These are phyloP conservation scores for Solanum habrochaites DNA, from an alignment of 257 asterid species.

Conservation along the genomic window DNA sequence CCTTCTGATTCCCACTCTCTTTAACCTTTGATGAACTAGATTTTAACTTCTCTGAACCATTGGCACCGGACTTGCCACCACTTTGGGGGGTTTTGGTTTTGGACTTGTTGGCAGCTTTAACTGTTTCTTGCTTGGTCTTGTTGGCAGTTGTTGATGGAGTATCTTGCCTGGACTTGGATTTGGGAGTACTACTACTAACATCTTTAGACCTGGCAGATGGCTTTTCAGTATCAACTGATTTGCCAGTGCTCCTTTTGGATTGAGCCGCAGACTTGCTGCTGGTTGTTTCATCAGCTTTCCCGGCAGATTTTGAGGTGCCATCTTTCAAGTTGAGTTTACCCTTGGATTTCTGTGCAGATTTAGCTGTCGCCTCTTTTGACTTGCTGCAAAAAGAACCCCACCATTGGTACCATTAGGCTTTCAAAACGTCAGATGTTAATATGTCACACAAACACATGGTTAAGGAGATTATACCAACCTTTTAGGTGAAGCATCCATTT, in stretches of 20 bases:
- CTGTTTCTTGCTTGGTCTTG: constrained; percentile 21
- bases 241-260: constrained; percentile 8
- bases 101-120: constrained; percentile 18
- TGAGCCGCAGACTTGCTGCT: constrained; percentile 10
- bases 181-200: constrained; percentile 14
- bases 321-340: constrained; percentile 32
- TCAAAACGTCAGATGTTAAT: not conserved
- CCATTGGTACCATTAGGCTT: constrained; percentile 9
- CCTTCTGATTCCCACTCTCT: constrained; percentile 34
- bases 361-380: constrained; percentile 28
- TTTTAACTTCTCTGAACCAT: constrained; percentile 27
- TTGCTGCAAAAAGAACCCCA: constrained; percentile 32
- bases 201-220: constrained; percentile 44
- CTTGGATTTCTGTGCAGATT: constrained; percentile 38
- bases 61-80: constrained; percentile 19
- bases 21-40: constrained; percentile 46
- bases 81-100: constrained; percentile 36
- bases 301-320: constrained; percentile 23
- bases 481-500: constrained; percentile 35
- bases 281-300: constrained; percentile 27
- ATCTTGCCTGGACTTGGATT: constrained; percentile 25
- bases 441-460: not conserved
- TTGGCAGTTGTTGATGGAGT: not conserved
- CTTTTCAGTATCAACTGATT: constrained; percentile 32
- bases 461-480: constrained; percentile 29